Evolutionary conservation across 1,139 yeast genomes (phyloP).

Genomic region (Yamadazyma epiphylla): DNA sequence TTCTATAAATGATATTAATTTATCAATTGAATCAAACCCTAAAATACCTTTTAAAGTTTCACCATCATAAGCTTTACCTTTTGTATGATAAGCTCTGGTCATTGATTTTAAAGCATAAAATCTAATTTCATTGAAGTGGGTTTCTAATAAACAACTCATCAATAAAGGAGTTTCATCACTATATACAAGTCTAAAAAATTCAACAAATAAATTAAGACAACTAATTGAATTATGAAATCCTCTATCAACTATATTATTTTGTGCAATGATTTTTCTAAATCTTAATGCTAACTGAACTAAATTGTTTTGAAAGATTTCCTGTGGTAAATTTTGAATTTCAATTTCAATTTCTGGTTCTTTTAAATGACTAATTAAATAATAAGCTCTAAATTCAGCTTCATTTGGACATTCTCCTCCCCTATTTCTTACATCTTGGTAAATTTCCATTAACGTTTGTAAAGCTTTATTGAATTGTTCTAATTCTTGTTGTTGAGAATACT

Average conservation of each 20-base stretch:
- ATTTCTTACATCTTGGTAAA: conserved; percentile 75
- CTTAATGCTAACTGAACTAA: conserved; percentile 70
- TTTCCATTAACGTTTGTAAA: conserved; percentile 81
- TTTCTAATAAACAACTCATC: conserved; percentile 72
- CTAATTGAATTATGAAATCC: conserved; percentile 58
- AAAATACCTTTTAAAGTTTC: conserved; percentile 46
- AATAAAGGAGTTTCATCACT: conserved; percentile 58
- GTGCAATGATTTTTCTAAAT: conserved; percentile 62
- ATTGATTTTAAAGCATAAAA: conserved; percentile 71
- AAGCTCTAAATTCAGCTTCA: conserved; percentile 93
- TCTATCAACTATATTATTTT: conserved; percentile 59
- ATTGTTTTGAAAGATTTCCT: conserved; percentile 46
- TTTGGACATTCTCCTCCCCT: conserved; percentile 69
- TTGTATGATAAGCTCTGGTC: conserved; percentile 65
- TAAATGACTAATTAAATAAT: conserved; percentile 73
- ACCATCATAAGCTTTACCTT: conserved; percentile 62
- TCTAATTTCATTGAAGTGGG: conserved; percentile 76
- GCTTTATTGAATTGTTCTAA: conserved; percentile 92
- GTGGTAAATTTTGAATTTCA: conserved; percentile 68
- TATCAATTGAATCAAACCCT: conserved; percentile 61
- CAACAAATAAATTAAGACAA: conserved; percentile 56
- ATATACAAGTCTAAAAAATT: conserved; percentile 59
- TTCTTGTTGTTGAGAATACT: conserved; percentile 92
- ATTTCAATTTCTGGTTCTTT: conserved; percentile 84
- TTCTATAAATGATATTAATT: conserved; percentile 53